Evolutionary conservation across 768 basidiomycete species (phyloP), one percentile per base, ranked within the genome.

Genomic region (Russula vinacea): DNA sequence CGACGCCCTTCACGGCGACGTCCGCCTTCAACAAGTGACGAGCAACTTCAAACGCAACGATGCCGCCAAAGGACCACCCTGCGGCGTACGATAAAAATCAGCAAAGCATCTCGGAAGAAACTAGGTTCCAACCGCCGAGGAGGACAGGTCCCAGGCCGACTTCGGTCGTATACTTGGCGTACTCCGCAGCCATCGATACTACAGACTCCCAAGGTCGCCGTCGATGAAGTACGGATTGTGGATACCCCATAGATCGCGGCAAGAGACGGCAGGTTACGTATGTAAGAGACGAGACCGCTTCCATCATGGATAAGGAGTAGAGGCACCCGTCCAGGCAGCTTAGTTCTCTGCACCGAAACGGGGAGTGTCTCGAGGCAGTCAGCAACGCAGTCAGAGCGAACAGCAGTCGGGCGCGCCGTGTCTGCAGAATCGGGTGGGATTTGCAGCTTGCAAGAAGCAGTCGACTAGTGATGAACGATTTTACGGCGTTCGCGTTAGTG

Each of bases 1-100:
- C 67, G 50, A 90, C 75, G 0, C 87, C 89, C 56, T 75, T 74
- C 24, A 87, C 83, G 1, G 66, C 56, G 10, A 80, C 67, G 3
- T 80, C 83, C 5, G 70, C 75, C 22, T 67, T 72, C n/a, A 75
- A 64, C 19, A 90, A 79, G 32, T 81, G 80, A 0, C 78, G 79
- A 19, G 84, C 82, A 2, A 83, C 74, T 69, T 89, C 89, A 68
- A 83, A 89, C 0, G 89, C 87, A 0, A 83, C 82, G 5, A 89
- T 83, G 2, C 88, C 89, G 14, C 89, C 89, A 66, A 91, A 88
- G 2, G 89, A 91, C 88, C 88, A 91, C 0, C 89, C 89, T 90
- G 59, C 8, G 2, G 11, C 9, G 26, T 37, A 62, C 7, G 64
- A 47, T 33, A 5, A 22, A 64, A 24, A 64, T 35, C 45, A 53